A percentile compares a stretch with the other conserved stretches of the same genome.
These are phyloP conservation scores for Exophiala aquamarina DNA, from an alignment of 2,329 filamentous ascomycete genomes.

Conservation along the genomic window DNA sequence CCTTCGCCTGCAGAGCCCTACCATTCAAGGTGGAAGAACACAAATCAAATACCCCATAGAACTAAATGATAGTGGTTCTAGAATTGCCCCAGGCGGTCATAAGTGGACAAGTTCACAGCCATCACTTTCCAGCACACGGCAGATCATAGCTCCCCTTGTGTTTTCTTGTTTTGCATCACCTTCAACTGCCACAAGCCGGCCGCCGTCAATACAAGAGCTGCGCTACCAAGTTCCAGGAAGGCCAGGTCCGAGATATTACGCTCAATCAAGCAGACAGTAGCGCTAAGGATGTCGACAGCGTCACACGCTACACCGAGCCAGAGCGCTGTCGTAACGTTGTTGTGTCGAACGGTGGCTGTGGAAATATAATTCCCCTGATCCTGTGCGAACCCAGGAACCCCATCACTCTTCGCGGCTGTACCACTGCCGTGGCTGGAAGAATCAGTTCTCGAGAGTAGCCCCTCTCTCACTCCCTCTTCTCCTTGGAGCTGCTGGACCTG, in stretches of 20 bases:
- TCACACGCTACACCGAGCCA: conserved; percentile 13
- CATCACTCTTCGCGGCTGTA: neutral
- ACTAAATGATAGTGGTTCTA: no score
- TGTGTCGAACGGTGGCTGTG: neutral
- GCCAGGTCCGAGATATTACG: conserved; percentile 5
- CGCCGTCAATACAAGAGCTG: neutral
- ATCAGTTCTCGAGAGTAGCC: neutral
- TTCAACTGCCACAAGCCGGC: neutral
- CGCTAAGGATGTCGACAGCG: conserved; percentile 7
- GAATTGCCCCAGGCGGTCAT: no score
- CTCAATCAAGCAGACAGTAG: conserved; percentile 1
- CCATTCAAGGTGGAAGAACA: no score
- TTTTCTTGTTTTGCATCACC: neutral
- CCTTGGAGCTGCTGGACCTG: neutral
- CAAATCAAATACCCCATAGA: no score
- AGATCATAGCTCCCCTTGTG: neutral
- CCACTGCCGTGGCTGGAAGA: neutral
- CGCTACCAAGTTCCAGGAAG: neutral
- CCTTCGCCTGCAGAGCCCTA: no score
- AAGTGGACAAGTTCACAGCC: no score
- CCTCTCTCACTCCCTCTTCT: neutral
- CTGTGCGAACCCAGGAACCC: neutral
- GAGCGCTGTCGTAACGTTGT: conserved; percentile 3
- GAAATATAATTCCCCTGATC: neutral
- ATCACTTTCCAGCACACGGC: no score